Base-by-base conservation (phyloP, 2,329 filamentous ascomycete genomes). In the Blumeria hordei region DNA sequence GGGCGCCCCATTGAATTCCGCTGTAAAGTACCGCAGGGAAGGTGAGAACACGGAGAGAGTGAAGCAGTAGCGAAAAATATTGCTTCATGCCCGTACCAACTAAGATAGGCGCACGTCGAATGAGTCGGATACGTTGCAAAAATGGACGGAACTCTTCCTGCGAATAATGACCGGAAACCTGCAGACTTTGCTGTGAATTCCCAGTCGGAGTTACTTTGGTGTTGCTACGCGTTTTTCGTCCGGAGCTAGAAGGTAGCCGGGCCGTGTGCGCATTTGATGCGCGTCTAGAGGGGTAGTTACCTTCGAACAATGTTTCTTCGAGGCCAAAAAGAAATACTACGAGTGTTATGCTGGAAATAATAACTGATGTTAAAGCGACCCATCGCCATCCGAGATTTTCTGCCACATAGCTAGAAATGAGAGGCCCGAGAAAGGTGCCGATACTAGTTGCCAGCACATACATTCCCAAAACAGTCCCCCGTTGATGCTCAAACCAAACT, bases 1-100 rank as follows among this genome's bases (percentile, higher is more conserved):
- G 76, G 34, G 73, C 68, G 3, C 75, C 75, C 75, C 75, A 78
- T 60, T 78, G 75, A 28, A 78, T 63, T 8, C 75, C 75, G 2
- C 74, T 73, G 58, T 73, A 78, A 58, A 75, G 69, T 9, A 78
- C 74, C 1, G 75, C 75, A 0, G 75, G 75, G 57, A 78, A 77
- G 1, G 70, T 69, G 61, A 78, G 77, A 44, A 78, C 67, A n/a
- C 74, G 71, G 53, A 78, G 65, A 0, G 73, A 77, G 59, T 77
- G 72, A 59, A 71, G 72, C 2, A 78, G 67, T 1, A 74, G 74
- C 43, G 67, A 62, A 33, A 70, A 63, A 58, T 78, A 79, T 60
- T 78, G 75, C 59, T 69, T 71, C 57, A 74, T 69, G 6, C 75
- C 75, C 0, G 69, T 68, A 1, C 75, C 76, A 16, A 68, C 68